phyloP scores from a whole-genome alignment of 305 asterid genomes.

The Lippia alba region DNA sequence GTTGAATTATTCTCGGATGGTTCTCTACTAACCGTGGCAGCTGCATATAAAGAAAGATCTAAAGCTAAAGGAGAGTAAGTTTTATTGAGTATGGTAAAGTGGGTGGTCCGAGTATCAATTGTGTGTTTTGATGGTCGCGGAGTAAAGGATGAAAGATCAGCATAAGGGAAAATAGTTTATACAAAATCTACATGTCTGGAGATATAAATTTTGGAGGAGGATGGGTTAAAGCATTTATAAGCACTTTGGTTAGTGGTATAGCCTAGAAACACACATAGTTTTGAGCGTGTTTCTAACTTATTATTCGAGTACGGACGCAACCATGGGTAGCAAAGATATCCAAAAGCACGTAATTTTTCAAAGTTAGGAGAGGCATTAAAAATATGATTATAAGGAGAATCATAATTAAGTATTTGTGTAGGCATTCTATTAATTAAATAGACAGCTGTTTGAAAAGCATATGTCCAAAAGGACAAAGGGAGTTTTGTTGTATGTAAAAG shows the following conservation, averaged over 20 bases:
- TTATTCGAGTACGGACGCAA: background rate
- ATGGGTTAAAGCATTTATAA: background rate
- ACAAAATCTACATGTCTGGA: background rate
- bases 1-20: no score
- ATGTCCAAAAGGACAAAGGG: background rate
- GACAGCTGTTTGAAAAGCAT: conserved; percentile 15
- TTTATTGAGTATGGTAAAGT: no score
- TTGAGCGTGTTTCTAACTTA: background rate
- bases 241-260: background rate
- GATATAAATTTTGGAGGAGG: background rate
- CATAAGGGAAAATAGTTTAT: background rate
- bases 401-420: background rate
- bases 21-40: no score
- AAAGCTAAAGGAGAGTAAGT: no score
- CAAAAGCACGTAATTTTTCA: background rate
- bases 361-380: background rate
- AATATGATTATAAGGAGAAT: background rate
- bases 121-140: no score
- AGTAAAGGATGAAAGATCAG: no score
- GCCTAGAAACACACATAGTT: background rate
- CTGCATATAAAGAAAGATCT: no score
- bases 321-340: conserved; percentile 1
- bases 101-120: background rate
- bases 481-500: background rate
- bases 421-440: conserved; percentile 16